Percentiles rank a stretch among this genome's conserved stretches.
Conservation (phyloP, 306 rosid species). For the Mucuna pruriens region DNA sequence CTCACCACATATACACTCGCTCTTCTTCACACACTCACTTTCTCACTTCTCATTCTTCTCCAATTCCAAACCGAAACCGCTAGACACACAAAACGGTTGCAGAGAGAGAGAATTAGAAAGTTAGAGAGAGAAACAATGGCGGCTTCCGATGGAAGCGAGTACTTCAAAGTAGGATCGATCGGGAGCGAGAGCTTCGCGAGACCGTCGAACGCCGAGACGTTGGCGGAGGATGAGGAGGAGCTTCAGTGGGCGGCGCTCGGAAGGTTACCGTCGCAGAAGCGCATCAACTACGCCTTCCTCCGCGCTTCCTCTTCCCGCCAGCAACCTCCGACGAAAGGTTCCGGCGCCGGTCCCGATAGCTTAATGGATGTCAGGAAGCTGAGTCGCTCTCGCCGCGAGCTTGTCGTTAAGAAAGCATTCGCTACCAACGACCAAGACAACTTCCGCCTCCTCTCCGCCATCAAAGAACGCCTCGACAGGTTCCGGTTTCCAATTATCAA, state of each 20-base stretch:
- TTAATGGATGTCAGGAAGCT: slow-evolving; percentile 70
- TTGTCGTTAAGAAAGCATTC: slow-evolving; percentile 70
- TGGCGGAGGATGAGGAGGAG: slow-evolving; percentile 71
- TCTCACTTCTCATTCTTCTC: background rate
- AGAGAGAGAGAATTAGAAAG: slow-evolving; percentile 9
- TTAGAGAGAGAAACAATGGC: slow-evolving; percentile 56
- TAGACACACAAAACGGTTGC: background rate
- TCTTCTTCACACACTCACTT: background rate
- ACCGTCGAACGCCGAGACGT: slow-evolving; percentile 69
- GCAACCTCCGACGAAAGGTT: background rate
- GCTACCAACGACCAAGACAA: slow-evolving; percentile 85
- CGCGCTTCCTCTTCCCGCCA: slow-evolving; percentile 34
- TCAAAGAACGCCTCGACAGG: slow-evolving; percentile 77
- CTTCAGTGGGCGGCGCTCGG: slow-evolving; percentile 77
- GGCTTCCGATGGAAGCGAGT: slow-evolving; percentile 86
- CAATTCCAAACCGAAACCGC: background rate
- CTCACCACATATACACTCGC: background rate
- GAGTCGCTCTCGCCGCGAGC: slow-evolving; percentile 59
- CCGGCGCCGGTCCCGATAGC: slow-evolving; percentile 12
- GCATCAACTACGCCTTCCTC: slow-evolving; percentile 59
- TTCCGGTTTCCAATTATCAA: background rate
- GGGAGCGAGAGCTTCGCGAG: slow-evolving; percentile 50
- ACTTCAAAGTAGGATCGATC: slow-evolving; percentile 44
- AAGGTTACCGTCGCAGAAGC: slow-evolving; percentile 66
- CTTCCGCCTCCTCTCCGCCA: slow-evolving; percentile 61